Base-by-base conservation (phyloP, 2,329 filamentous ascomycete species). In the Thielaviopsis euricoi region DNA sequence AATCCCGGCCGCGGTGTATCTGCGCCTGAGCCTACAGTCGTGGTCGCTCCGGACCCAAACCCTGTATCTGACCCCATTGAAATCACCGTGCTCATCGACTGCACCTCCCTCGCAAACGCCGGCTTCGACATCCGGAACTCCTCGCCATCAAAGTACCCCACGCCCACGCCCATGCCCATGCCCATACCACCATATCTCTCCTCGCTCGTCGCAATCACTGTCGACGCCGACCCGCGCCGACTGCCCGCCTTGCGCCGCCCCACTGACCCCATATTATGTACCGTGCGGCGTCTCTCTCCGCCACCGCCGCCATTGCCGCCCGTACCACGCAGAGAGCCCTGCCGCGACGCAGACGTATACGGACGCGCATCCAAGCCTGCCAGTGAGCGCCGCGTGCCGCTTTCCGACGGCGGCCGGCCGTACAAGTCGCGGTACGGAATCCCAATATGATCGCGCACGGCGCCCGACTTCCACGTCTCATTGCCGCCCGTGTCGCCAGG, bases 381-480 rank as follows among this genome's bases (percentile, higher is more conserved):
- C 13, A 55, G n/a, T 6, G 58, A 57, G 19, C 55, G 51, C 6
- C 58, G 29, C 9, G 58, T 54, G 29, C 29, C 29, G 19, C 23
- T 53, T n/a, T 23, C 22, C 23, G 23, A 49, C 17, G 26, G 25
- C 26, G 23, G 23, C 29, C 15, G 33, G 40, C 55, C 58, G 22
- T 60, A 60, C 17, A 60, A 48, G 13, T 60, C 55, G 6, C 58
- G 51, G 46, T 60, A 60, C 15, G 58, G 55, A 21, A 58, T 60
- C 23, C 57, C 55, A 19, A 60, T 33, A 19, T 55, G 37, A 19
- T 60, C 58, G 10, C 55, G 25, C 15, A 56, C 57, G 4, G 58
- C 22, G 26, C 52, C 56, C 6, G 58, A 57, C 55, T 60, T 60
- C 55, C 58, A 58, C 26, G 54, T 55, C 9, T 52, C 53, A n/a